Percentiles rank a stretch among this genome's conserved stretches.
Evolutionary conservation across 2,329 filamentous ascomycete genomes (phyloP).

Genomic region (Fusarium multiceps): DNA sequence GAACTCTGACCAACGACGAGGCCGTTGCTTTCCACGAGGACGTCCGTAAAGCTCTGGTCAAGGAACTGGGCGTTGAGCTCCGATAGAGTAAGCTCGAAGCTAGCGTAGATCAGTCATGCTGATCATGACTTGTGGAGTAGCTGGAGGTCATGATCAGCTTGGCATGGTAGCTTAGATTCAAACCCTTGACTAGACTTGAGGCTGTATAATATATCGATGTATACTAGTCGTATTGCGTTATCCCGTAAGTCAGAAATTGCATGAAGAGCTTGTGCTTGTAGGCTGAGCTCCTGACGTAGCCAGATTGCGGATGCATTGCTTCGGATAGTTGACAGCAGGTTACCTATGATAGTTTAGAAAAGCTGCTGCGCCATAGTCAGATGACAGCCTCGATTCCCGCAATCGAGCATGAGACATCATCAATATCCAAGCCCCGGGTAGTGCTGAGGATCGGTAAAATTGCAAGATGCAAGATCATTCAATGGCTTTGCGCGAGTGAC

Average conservation of each 20-base stretch:
- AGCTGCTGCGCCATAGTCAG: slow-evolving; percentile 32
- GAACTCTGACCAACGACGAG: slow-evolving; percentile 87
- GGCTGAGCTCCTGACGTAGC: slow-evolving; percentile 15
- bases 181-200: slow-evolving; percentile 19
- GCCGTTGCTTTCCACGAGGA: slow-evolving; percentile 79
- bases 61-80: slow-evolving; percentile 78
- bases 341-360: neutral
- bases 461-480: slow-evolving; percentile 28
- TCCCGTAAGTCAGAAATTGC: slow-evolving; percentile 3
- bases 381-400: neutral
- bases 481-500: slow-evolving; percentile 34
- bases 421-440: slow-evolving; percentile 22
- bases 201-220: slow-evolving; percentile 28
- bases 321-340: slow-evolving; percentile 3
- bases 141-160: slow-evolving; percentile 34
- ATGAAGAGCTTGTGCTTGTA: neutral
- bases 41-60: slow-evolving; percentile 73
- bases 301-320: neutral
- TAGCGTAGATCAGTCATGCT: slow-evolving; percentile 30
- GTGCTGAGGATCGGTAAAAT: neutral
- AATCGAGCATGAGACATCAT: neutral
- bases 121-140: slow-evolving; percentile 36
- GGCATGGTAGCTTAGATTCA: slow-evolving; percentile 23
- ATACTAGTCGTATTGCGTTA: slow-evolving; percentile 28
- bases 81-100: slow-evolving; percentile 41